A percentile compares a stretch with the other conserved stretches of the same genome.
phyloP scores from a whole-genome alignment of 495 filamentous ascomycete species.

The Podospora comata region DNA sequence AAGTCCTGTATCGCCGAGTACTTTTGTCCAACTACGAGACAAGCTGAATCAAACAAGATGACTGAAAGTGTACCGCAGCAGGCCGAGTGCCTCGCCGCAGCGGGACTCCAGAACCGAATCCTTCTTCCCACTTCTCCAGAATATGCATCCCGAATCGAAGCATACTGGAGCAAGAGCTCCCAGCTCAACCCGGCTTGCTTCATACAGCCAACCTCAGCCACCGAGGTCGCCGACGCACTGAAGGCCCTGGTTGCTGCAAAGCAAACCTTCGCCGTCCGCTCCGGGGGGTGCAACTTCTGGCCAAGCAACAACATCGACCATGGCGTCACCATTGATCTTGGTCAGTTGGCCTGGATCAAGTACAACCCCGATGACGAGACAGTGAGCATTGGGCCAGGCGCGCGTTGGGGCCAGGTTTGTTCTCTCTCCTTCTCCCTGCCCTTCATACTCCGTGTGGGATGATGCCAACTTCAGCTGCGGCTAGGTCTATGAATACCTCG shows the following conservation, averaged over 20 bases:
- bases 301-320: slow-evolving; percentile 39
- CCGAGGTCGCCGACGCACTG: slow-evolving; percentile 42
- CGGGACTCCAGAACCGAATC: no score
- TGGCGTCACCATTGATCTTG: slow-evolving; percentile 57
- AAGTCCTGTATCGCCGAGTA: no score
- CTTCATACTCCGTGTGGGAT: no score
- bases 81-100: no score
- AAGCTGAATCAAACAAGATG: no score
- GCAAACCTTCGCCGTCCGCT: slow-evolving; percentile 49
- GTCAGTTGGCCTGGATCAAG: slow-evolving; percentile 41
- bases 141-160: no score
- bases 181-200: slow-evolving; percentile 38
- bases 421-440: no score
- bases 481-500: slow-evolving; percentile 49
- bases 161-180: no score
- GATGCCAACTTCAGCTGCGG: slow-evolving; percentile 37
- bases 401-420: slow-evolving; percentile 44
- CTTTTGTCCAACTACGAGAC: no score
- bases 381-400: slow-evolving; percentile 45
- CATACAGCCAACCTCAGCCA: slow-evolving; percentile 35
- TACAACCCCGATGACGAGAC: slow-evolving; percentile 34
- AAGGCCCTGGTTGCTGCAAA: slow-evolving; percentile 29
- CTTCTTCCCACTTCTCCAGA: no score
- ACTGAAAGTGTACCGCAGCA: no score
- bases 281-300: slow-evolving; percentile 53